Evolutionary conservation across 495 filamentous ascomycete genomes (phyloP), one percentile per base, ranked within the genome.

Genomic region (Physcia stellaris): DNA sequence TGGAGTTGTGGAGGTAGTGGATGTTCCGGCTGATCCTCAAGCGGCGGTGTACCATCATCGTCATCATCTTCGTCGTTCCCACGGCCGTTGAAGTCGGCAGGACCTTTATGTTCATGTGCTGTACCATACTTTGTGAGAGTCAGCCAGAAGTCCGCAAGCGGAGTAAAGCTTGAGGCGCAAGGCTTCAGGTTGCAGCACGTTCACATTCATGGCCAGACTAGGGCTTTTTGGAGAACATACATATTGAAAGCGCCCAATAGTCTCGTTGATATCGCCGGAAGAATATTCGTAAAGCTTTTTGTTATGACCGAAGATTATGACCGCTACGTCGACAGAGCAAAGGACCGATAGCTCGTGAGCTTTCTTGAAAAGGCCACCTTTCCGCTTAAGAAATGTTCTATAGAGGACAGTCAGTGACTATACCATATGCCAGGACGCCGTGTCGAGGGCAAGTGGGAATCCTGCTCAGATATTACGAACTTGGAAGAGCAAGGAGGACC

Each of bases 331-430:
- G 50, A 98, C 90, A 32, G 85, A 94, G 58, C 90, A 98, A 44
- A 98, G 77, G 29, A 96, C 90, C 43, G 88, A 94, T 18, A 98
- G 72, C 69, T 98, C 90, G 63, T 98, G 85, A 39, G 90, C 90
- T 71, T 98, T 98, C 74, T 98, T 98, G 72, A 98, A 96, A 18
- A 98, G 70, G 50, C 90, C 90, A 48, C 88, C 90, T 63, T 98
- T 98, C 61, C 90, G 82, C 67, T 98, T 98, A 39, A 98, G 67
- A 58, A 98, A 98, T 23, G 90, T 98, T 41, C 92, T 95, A 55
- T 38, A 31, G 15, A 17, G 21, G 15, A 42, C 18, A 50, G 42
- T 42, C 18, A 11, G 22, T 29, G 1, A n/a, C 33, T n/a, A n/a
- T n/a, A n/a, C n/a, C n/a, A n/a, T n/a, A n/a, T n/a, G n/a, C n/a